Percentiles rank a stretch among this genome's conserved stretches.
Evolutionary conservation across 306 rosid species (phyloP).

Genomic region (Prunus mongolica): DNA sequence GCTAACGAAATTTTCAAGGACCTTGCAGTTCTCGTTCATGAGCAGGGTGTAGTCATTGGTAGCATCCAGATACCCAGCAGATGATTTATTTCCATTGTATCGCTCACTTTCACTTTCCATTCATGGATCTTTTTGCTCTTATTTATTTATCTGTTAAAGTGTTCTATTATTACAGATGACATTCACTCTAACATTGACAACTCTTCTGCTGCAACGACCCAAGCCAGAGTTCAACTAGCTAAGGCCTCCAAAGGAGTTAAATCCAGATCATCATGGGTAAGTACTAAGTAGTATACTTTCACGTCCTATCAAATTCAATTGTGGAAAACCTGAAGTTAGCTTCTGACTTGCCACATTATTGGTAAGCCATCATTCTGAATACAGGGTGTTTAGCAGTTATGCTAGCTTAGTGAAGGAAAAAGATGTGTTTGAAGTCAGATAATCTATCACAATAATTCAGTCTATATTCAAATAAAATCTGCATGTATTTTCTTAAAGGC

Average conservation of each 20-base stretch:
- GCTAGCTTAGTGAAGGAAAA: not conserved
- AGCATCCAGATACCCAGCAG: conserved; percentile 12
- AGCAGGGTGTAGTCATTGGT: conserved; percentile 78
- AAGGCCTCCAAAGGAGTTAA: conserved; percentile 67
- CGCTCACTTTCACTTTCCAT: conserved; percentile 8
- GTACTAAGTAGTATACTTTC: conserved; percentile 11
- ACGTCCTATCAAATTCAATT: not conserved
- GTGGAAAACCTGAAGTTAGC: not conserved
- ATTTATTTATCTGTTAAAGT: conserved; percentile 6
- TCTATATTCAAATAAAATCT: not conserved
- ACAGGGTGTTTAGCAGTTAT: not conserved
- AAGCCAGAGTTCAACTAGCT: conserved; percentile 49
- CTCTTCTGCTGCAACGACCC: conserved; percentile 56
- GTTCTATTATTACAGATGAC: conserved; percentile 48
- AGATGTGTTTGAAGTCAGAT: not conserved
- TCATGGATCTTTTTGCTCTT: not conserved
- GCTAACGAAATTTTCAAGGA: conserved; percentile 75
- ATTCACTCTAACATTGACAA: conserved; percentile 57
- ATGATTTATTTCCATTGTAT: conserved; percentile 11
- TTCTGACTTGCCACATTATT: conserved; percentile 12
- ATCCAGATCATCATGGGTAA: conserved; percentile 59
- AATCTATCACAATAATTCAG: not conserved
- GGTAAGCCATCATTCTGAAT: conserved; percentile 1
- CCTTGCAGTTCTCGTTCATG: conserved; percentile 84
- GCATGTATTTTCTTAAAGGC: not conserved